Evolutionary conservation across 129 eudicot species (phyloP).

Genomic region (Saposhnikovia divaricata): DNA sequence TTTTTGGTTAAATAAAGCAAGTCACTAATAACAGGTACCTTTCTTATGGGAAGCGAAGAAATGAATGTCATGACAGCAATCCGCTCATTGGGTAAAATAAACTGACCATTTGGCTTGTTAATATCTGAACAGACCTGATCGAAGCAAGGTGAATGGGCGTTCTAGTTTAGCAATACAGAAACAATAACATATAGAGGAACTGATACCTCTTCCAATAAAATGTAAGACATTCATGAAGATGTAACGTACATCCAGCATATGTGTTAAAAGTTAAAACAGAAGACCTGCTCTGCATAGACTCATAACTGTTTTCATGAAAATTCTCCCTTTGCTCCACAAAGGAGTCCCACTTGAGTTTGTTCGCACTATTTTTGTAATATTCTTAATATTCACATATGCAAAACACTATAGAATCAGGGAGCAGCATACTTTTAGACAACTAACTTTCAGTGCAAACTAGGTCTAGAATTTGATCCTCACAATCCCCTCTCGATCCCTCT

Average conservation of each 20-base stretch:
- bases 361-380: not conserved
- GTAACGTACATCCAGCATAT: not conserved
- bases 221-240: not conserved
- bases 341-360: not conserved
- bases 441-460: not conserved
- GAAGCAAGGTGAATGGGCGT: conserved; percentile 8
- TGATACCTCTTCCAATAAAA: not conserved
- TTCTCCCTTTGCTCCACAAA: not conserved
- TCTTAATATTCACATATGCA: not conserved
- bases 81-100: conserved; percentile 69
- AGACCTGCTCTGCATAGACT: not conserved
- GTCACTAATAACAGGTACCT: conserved; percentile 36
- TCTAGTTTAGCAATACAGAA: not conserved
- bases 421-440: not conserved
- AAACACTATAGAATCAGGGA: not conserved
- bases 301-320: not conserved
- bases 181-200: not conserved
- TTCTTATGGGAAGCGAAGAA: conserved; percentile 88
- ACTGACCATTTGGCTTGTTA: conserved; percentile 94
- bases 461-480: not conserved
- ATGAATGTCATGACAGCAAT: conserved; percentile 79
- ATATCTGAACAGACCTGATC: conserved; percentile 87
- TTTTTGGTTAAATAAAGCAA: not conserved
- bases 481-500: not conserved
- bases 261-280: not conserved